A percentile compares a stretch with the other conserved stretches of the same genome.
Evolutionary conservation across 2,329 filamentous ascomycete species (phyloP).

Genomic region (Juglanconis oblonga): DNA sequence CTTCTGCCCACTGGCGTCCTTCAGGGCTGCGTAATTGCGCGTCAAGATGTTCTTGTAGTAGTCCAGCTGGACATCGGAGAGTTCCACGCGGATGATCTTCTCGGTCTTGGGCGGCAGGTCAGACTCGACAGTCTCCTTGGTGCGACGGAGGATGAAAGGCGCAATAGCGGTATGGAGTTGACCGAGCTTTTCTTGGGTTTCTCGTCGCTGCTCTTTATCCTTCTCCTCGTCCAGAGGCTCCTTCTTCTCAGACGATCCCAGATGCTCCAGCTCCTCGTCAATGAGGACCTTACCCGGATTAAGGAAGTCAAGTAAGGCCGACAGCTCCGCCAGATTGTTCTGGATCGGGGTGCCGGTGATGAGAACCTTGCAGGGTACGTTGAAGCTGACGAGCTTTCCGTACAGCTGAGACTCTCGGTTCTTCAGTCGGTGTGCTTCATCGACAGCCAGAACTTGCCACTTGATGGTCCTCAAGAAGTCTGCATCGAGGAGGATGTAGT

Average conservation of each 20-base stretch:
- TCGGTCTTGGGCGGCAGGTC: slow-evolving; percentile 96
- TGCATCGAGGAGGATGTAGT: slow-evolving; percentile 87
- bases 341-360: slow-evolving; percentile 98
- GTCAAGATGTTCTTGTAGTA: slow-evolving; percentile 99
- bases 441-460: slow-evolving; percentile 95
- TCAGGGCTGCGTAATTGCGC: slow-evolving; percentile 90
- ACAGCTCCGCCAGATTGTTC: slow-evolving; percentile 90
- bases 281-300: slow-evolving; percentile 93
- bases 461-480: slow-evolving; percentile 85
- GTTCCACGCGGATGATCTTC: slow-evolving; percentile 96
- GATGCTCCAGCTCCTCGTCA: slow-evolving; percentile 81
- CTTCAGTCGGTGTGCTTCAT: slow-evolving; percentile 95
- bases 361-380: slow-evolving; percentile 80
- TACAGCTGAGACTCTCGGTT: slow-evolving; percentile 96
- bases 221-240: slow-evolving; percentile 27
- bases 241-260: slow-evolving; percentile 48
- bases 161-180: slow-evolving; percentile 83
- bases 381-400: slow-evolving; percentile 78
- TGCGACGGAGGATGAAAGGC: slow-evolving; percentile 91
- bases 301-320: slow-evolving; percentile 90
- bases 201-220: slow-evolving; percentile 53
- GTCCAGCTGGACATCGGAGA: slow-evolving; percentile 93
- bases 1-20: slow-evolving; percentile 88
- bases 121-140: slow-evolving; percentile 96
- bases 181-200: slow-evolving; percentile 82